phyloP scores from a whole-genome alignment of 2,329 filamentous ascomycete species.

The Volutella citrinella region DNA sequence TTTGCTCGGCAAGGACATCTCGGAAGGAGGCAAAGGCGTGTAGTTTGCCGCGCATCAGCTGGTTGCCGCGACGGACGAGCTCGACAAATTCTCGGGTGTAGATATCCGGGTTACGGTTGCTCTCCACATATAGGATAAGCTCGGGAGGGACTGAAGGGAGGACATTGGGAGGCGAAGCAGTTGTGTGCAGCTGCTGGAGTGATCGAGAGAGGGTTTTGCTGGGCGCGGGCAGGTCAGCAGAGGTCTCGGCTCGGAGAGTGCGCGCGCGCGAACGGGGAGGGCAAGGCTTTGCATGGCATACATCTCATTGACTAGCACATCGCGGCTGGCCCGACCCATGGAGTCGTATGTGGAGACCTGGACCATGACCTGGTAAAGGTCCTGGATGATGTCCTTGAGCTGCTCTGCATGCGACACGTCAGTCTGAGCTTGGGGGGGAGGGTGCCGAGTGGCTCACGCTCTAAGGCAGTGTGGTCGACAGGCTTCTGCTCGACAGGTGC shows the following conservation, averaged over 20 bases:
- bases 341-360: constrained; percentile 61
- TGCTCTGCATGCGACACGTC: constrained; percentile 40
- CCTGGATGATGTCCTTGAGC: constrained; percentile 61
- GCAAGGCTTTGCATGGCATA: constrained; percentile 26
- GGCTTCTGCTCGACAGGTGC: constrained; percentile 40
- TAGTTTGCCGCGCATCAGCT: constrained; percentile 64
- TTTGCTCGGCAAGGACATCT: constrained; percentile 59
- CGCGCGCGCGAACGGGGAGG: too few relatives aligned
- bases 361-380: constrained; percentile 62
- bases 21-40: constrained; percentile 58
- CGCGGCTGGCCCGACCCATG: constrained; percentile 46
- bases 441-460: too few relatives aligned
- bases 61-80: constrained; percentile 63
- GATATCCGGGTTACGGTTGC: constrained; percentile 70
- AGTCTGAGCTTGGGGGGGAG: too few relatives aligned
- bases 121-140: constrained; percentile 66
- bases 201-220: constrained; percentile 40
- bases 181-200: constrained; percentile 37
- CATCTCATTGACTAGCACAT: constrained; percentile 56
- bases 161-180: constrained; percentile 36
- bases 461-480: constrained; percentile 36
- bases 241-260: too few relatives aligned
- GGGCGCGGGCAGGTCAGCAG: constrained; percentile 5
- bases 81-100: constrained; percentile 74
- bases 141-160: constrained; percentile 59